phyloP scores from a whole-genome alignment of 2,329 filamentous ascomycete species.

The Tolypocladium album region DNA sequence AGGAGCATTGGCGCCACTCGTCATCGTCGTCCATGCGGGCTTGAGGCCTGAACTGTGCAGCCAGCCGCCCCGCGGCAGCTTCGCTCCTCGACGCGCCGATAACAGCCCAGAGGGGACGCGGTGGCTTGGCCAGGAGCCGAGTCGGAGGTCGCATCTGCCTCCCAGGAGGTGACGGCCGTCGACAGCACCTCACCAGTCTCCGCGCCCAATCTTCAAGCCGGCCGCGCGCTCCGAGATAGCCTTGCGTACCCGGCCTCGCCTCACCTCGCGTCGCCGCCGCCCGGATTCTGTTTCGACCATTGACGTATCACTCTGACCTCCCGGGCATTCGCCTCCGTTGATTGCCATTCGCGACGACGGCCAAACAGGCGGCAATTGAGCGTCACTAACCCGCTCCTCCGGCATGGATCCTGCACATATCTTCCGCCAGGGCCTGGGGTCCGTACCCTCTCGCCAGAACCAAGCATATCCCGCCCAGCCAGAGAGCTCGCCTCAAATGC shows the following conservation, averaged over 20 bases:
- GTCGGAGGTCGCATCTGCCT: background rate
- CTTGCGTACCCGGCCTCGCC: background rate
- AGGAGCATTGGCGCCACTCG: background rate
- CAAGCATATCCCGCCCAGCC: constrained; percentile 20
- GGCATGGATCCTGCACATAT: constrained; percentile 49
- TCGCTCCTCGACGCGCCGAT: background rate
- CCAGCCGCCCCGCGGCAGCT: background rate
- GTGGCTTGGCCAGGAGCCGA: background rate
- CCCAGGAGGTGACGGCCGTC: background rate
- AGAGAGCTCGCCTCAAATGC: constrained; percentile 15
- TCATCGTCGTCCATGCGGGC: background rate
- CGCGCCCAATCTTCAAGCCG: background rate
- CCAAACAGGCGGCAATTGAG: background rate
- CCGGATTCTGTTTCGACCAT: background rate
- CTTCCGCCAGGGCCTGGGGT: constrained; percentile 46
- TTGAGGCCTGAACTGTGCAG: background rate
- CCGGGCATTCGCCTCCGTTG: background rate
- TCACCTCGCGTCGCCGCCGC: background rate
- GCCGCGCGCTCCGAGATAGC: background rate
- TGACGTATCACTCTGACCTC: background rate
- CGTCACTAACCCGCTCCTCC: background rate
- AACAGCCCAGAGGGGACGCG: background rate
- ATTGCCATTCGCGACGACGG: background rate
- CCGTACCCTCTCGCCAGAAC: constrained; percentile 27
- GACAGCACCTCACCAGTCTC: background rate